phyloP scores from a whole-genome alignment of 345 rosid genomes.

The Gossypium thurberi region DNA sequence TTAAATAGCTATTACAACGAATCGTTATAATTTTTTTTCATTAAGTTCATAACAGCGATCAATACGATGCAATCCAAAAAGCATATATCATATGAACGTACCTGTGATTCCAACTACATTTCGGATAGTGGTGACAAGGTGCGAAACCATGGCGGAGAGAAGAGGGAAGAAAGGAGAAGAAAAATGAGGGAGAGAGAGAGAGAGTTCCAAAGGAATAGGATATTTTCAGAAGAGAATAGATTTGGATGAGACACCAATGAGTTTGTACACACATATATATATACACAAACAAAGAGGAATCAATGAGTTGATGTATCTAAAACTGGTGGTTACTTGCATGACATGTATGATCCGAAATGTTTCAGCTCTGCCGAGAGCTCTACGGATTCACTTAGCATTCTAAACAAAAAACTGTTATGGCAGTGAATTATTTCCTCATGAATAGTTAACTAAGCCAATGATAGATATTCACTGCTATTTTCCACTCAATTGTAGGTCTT shows the following conservation, averaged over 20 bases:
- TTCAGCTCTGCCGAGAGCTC: too few relatives aligned
- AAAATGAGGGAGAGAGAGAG: background rate
- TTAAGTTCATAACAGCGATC: too few relatives aligned
- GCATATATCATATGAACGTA: conserved; percentile 4
- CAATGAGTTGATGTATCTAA: background rate
- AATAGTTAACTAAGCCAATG: background rate
- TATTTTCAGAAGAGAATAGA: background rate
- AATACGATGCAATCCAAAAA: too few relatives aligned
- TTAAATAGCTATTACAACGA: too few relatives aligned
- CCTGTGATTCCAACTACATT: conserved; percentile 64
- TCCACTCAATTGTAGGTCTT: background rate
- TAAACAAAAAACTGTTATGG: too few relatives aligned
- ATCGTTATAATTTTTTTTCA: too few relatives aligned
- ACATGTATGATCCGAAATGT: conserved; percentile 9
- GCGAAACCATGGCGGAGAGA: conserved; percentile 43
- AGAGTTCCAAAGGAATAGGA: background rate
- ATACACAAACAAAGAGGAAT: background rate
- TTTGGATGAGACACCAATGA: background rate
- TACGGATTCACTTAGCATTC: too few relatives aligned
- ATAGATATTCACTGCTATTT: background rate
- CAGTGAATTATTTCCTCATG: background rate
- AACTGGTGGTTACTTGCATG: conserved; percentile 24
- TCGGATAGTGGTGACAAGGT: conserved; percentile 27
- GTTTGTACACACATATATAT: background rate
- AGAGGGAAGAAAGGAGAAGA: background rate